These are phyloP conservation scores for Ophidiomyces ophidiicola DNA, from an alignment of 2,329 filamentous ascomycete species.

Conservation along the genomic window DNA sequence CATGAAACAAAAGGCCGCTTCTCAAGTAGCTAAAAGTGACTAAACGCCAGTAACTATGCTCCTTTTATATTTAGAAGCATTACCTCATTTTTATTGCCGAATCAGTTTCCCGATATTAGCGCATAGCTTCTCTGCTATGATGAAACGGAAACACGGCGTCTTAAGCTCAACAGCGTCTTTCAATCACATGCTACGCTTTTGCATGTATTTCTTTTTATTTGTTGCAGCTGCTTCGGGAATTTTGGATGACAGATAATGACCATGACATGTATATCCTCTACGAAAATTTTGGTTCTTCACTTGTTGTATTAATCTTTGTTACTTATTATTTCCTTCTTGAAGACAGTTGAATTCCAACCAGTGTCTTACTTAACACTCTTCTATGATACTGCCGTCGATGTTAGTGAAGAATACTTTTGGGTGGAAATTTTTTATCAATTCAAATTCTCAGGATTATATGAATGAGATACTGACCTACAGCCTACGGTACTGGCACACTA, in stretches of 20 bases:
- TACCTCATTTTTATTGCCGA: too few species aligned
- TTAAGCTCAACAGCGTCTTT: background rate
- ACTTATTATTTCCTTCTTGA: background rate
- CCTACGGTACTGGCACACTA: too few species aligned
- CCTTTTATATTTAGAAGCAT: too few species aligned
- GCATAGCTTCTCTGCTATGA: too few species aligned
- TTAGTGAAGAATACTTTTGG: background rate
- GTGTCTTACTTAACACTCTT: background rate
- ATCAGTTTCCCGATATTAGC: too few species aligned
- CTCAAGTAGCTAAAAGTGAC: conserved; percentile 5
- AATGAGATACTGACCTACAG: background rate
- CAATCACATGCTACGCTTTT: background rate
- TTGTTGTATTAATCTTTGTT: background rate
- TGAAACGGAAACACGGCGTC: background rate
- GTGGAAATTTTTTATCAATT: background rate
- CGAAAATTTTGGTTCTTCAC: background rate
- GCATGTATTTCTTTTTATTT: background rate
- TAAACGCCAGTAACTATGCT: background rate
- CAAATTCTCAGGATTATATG: background rate
- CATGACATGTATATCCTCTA: conserved; percentile 5
- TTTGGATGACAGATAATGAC: conserved; percentile 4
- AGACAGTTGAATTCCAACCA: background rate
- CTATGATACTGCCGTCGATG: background rate
- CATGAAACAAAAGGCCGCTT: background rate
- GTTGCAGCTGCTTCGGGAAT: background rate